Evolutionary conservation across 2,329 filamentous ascomycete species (phyloP).

Genomic region (Diaporthe aspalathi): DNA sequence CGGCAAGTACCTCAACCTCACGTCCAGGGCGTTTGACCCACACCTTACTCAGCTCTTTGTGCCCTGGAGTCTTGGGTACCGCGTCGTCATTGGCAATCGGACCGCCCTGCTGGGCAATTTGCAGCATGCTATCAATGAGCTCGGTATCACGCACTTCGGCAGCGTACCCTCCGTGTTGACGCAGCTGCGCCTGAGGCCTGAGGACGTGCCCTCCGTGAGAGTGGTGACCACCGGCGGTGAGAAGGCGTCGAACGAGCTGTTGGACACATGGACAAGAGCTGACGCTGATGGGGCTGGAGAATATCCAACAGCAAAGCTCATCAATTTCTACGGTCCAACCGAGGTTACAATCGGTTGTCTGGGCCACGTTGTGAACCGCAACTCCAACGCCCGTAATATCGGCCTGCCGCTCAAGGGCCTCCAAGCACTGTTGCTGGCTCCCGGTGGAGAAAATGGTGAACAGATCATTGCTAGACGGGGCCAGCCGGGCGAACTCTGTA

Average conservation of each 20-base stretch:
- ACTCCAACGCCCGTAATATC: constrained; percentile 46
- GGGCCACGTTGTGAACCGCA: constrained; percentile 48
- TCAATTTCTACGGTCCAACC: constrained; percentile 36
- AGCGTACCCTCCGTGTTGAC: constrained; percentile 31
- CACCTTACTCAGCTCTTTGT: constrained; percentile 45
- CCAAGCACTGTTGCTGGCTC: constrained; percentile 19
- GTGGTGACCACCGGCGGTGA: constrained; percentile 51
- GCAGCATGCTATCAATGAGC: constrained; percentile 24
- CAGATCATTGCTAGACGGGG: constrained; percentile 23
- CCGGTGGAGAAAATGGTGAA: neutral
- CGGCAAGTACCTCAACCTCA: constrained; percentile 42
- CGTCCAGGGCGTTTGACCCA: constrained; percentile 31
- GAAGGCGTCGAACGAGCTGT: constrained; percentile 42
- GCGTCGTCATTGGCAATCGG: constrained; percentile 38
- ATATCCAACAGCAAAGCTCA: constrained; percentile 1
- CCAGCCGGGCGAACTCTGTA: constrained; percentile 31
- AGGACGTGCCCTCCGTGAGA: constrained; percentile 39
- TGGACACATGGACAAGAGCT: constrained; percentile 18
- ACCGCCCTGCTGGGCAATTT: constrained; percentile 29
- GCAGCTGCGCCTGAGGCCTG: constrained; percentile 27
- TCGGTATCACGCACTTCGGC: constrained; percentile 27
- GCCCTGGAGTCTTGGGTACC: constrained; percentile 41
- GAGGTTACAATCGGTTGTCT: constrained; percentile 41
- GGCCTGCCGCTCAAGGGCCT: constrained; percentile 27
- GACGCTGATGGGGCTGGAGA: neutral